Percentiles rank a stretch among this genome's conserved stretches.
These are phyloP conservation scores for Dactylellina drechsleri DNA, from an alignment of 2,329 filamentous ascomycete species.

Conservation along the genomic window DNA sequence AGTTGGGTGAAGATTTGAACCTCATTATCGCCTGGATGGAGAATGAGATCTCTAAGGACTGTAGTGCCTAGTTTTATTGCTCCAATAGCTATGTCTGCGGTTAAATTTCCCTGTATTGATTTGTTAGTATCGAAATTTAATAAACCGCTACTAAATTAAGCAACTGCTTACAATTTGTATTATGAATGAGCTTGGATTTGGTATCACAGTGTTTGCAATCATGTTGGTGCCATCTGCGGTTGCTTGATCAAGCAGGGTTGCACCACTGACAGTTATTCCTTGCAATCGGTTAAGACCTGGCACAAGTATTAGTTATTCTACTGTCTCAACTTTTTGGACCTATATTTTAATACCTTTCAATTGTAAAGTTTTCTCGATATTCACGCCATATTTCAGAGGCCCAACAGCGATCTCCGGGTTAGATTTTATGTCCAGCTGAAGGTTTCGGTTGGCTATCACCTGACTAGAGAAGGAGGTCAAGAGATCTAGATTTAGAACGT, in stretches of 20 bases:
- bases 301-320: not conserved
- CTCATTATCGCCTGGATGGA: constrained; percentile 70
- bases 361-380: constrained; percentile 69
- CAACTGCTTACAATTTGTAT: constrained; percentile 69
- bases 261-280: constrained; percentile 67
- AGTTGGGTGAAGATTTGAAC: constrained; percentile 69
- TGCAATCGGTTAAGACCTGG: constrained; percentile 67
- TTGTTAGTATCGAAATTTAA: constrained; percentile 1
- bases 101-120: constrained; percentile 69
- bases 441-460: constrained; percentile 66
- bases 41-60: constrained; percentile 69
- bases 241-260: constrained; percentile 64
- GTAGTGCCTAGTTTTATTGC: constrained; percentile 67
- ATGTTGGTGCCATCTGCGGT: constrained; percentile 70
- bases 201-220: constrained; percentile 69
- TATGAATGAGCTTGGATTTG: constrained; percentile 73
- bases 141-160: not conserved
- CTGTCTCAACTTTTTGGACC: not conserved
- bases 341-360: constrained; percentile 64
- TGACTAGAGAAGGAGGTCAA: constrained; percentile 69
- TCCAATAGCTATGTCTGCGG: constrained; percentile 70
- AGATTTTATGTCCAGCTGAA: constrained; percentile 67
- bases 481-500: constrained; percentile 65
- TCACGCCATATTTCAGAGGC: constrained; percentile 66
- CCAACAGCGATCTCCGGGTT: constrained; percentile 67